These are phyloP conservation scores for Phytophthora megakarya DNA, from an alignment of 352 stramenopile species.

Conservation along the genomic window DNA sequence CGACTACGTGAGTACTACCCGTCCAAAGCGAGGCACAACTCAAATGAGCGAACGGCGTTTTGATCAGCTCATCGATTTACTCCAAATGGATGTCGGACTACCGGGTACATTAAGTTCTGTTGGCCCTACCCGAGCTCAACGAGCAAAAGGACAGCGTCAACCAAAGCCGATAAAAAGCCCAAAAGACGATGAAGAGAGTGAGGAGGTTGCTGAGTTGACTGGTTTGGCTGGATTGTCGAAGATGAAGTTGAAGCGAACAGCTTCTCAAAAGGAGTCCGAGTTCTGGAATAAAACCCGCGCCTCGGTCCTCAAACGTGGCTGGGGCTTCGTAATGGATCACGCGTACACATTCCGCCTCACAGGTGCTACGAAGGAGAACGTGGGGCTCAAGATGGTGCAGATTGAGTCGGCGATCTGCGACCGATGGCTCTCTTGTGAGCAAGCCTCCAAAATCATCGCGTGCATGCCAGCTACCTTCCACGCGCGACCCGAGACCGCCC, in stretches of 20 bases:
- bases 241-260: slow-evolving; percentile 12
- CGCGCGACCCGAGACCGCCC: slow-evolving; percentile 65
- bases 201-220: slow-evolving; percentile 5
- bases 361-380: slow-evolving; percentile 62
- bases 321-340: slow-evolving; percentile 38
- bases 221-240: slow-evolving; percentile 4
- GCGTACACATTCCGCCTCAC: slow-evolving; percentile 54
- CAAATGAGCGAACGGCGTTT: slow-evolving; percentile 75
- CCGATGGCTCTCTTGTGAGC: slow-evolving; percentile 73
- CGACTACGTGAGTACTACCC: slow-evolving; percentile 89
- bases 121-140: slow-evolving; percentile 25
- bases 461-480: slow-evolving; percentile 73
- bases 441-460: slow-evolving; percentile 71
- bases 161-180: neutral
- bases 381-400: slow-evolving; percentile 80
- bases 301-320: slow-evolving; percentile 48
- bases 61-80: slow-evolving; percentile 69
- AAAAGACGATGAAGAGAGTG: slow-evolving; percentile 6
- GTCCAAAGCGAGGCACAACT: slow-evolving; percentile 61
- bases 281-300: slow-evolving; percentile 59
- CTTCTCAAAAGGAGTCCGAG: slow-evolving; percentile 41
- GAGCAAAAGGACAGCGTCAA: slow-evolving; percentile 14
- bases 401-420: slow-evolving; percentile 81
- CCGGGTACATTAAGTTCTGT: slow-evolving; percentile 24
- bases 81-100: slow-evolving; percentile 52